phyloP scores from a whole-genome alignment of 2,329 filamentous ascomycete species.

The Calonectria naviculata region DNA sequence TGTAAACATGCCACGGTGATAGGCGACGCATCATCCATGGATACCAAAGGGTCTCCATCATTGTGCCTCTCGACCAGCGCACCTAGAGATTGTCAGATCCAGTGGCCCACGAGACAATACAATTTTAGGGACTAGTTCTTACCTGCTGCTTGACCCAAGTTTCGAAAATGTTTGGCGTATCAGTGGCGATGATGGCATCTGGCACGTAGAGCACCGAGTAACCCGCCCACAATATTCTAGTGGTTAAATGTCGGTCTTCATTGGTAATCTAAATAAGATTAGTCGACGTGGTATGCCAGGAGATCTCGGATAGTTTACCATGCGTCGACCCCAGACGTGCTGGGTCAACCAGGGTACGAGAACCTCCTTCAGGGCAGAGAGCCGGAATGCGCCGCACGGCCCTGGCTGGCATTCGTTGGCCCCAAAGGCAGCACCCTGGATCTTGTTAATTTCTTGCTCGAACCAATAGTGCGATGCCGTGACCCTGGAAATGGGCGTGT shows the following conservation, averaged over 20 bases:
- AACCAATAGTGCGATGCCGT: slow-evolving; percentile 11
- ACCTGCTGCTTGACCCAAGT: not conserved
- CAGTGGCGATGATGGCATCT: not conserved
- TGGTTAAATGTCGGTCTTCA: not conserved
- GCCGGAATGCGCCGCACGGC: not conserved
- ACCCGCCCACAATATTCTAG: not conserved
- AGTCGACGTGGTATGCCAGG: not conserved
- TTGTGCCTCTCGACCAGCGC: not conserved
- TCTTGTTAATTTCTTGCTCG: slow-evolving; percentile 8
- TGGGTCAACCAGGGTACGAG: not conserved
- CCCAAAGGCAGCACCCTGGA: not conserved
- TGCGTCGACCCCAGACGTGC: not conserved
- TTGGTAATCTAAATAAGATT: not conserved
- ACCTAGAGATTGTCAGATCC: not conserved
- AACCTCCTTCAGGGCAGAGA: not conserved
- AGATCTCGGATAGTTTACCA: not conserved
- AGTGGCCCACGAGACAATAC: too few species aligned
- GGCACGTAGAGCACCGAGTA: not conserved
- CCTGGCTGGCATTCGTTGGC: slow-evolving; percentile 2
- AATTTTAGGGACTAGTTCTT: too few species aligned
- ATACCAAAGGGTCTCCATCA: not conserved
- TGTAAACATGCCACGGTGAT: not conserved
- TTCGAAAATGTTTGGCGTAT: not conserved
- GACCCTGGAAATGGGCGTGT: not conserved
- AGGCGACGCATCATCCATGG: not conserved